phyloP scores from a whole-genome alignment of 371 early-diverging fungal species.

The Mortierella sp. region DNA sequence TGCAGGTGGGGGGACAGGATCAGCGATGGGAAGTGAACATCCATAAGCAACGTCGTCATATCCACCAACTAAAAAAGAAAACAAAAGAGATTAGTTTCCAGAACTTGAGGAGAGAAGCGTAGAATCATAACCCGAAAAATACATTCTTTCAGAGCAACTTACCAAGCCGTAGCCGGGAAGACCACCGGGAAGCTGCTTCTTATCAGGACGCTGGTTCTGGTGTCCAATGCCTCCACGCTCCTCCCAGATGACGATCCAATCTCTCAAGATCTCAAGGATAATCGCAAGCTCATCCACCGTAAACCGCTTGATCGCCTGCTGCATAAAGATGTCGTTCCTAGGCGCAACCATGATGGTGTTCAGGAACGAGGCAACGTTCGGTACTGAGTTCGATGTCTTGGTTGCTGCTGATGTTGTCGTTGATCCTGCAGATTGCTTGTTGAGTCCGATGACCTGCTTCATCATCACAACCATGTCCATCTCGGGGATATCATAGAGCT shows the following conservation, averaged over 20 bases:
- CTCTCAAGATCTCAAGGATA: constrained; percentile 60
- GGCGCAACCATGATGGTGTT: constrained; percentile 64
- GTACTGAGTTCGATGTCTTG: constrained; percentile 31
- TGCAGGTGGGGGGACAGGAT: constrained; percentile 70
- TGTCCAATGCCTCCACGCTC: constrained; percentile 54
- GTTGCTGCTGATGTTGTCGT: constrained; percentile 2
- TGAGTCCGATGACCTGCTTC: constrained; percentile 51
- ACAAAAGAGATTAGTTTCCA: background rate
- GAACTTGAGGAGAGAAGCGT: background rate
- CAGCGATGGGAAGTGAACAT: constrained; percentile 71
- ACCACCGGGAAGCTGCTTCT: constrained; percentile 38
- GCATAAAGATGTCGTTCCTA: constrained; percentile 73
- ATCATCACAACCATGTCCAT: constrained; percentile 64
- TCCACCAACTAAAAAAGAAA: constrained; percentile 62
- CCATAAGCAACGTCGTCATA: constrained; percentile 66
- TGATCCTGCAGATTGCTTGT: constrained; percentile 43
- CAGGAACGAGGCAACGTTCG: constrained; percentile 59
- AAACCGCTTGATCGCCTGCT: constrained; percentile 67
- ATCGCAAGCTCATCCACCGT: constrained; percentile 62
- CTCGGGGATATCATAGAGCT: constrained; percentile 73
- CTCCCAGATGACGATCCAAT: constrained; percentile 61
- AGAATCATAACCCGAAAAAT: background rate
- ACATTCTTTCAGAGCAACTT: background rate
- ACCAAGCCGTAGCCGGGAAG: constrained; percentile 57
- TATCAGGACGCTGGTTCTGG: constrained; percentile 34